phyloP scores from a whole-genome alignment of 2,329 filamentous ascomycete genomes.

The Podosphaera leucotricha region DNA sequence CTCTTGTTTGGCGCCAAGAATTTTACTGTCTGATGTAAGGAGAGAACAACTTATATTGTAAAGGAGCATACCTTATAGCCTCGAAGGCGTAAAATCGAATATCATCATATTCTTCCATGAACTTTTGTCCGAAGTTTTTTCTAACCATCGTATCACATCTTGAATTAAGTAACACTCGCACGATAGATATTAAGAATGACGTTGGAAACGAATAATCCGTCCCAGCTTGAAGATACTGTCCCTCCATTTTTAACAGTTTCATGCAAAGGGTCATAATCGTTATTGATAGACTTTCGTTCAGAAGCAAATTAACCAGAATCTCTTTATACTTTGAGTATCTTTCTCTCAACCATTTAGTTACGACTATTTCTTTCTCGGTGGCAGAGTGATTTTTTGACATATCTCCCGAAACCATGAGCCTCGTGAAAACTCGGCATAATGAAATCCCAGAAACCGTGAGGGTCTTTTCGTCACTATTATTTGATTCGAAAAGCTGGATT shows the following conservation, averaged over 20 bases:
- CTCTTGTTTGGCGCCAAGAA: slow-evolving; percentile 17
- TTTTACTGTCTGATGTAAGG: slow-evolving; percentile 13
- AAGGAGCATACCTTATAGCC: slow-evolving; percentile 37
- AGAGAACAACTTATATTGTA: neutral
- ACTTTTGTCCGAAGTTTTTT: slow-evolving; percentile 55
- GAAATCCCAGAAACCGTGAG: slow-evolving; percentile 51
- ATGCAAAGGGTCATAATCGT: slow-evolving; percentile 59
- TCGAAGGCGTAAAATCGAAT: slow-evolving; percentile 64
- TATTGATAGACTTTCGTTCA: slow-evolving; percentile 36
- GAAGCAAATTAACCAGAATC: slow-evolving; percentile 36
- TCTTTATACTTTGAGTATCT: slow-evolving; percentile 48
- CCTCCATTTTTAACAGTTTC: slow-evolving; percentile 64
- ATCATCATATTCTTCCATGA: slow-evolving; percentile 59
- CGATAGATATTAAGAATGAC: slow-evolving; percentile 38
- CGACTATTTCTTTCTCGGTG: slow-evolving; percentile 48
- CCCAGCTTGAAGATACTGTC: slow-evolving; percentile 32
- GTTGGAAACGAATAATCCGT: slow-evolving; percentile 47
- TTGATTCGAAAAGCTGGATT: slow-evolving; percentile 32
- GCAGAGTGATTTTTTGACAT: slow-evolving; percentile 40
- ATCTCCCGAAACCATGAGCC: slow-evolving; percentile 50
- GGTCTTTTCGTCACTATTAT: slow-evolving; percentile 27
- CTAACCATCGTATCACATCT: slow-evolving; percentile 34
- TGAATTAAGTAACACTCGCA: slow-evolving; percentile 35
- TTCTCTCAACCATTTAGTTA: slow-evolving; percentile 58
- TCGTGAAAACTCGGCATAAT: slow-evolving; percentile 66